Conservation (phyloP, 176 grass and related monocot genomes). For the Microstegium vimineum region DNA sequence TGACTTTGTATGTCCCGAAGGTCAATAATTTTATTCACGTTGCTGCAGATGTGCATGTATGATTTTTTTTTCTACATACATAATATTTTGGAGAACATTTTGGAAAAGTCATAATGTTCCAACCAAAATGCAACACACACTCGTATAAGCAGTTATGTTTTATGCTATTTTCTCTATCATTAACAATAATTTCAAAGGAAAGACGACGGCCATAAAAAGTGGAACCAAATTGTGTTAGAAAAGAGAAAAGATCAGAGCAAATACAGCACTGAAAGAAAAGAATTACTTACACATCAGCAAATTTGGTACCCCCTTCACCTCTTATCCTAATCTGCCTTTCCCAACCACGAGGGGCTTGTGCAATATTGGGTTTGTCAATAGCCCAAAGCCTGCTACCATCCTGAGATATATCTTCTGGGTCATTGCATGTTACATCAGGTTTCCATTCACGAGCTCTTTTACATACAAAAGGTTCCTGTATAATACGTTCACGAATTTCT, state of each 20-base stretch:
- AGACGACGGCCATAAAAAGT: neutral
- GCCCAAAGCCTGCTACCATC: conserved; percentile 96
- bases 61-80: neutral
- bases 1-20: neutral
- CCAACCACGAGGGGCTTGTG: conserved; percentile 81
- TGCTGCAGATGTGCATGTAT: neutral
- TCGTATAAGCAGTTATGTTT: neutral
- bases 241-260: conserved; percentile 21
- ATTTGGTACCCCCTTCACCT: conserved; percentile 93
- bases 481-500: conserved; percentile 80
- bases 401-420: conserved; percentile 90
- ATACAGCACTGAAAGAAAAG: conserved; percentile 11
- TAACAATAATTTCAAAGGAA: neutral
- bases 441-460: conserved; percentile 77
- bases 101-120: neutral
- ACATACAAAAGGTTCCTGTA: conserved; percentile 79
- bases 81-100: neutral
- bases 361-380: conserved; percentile 96
- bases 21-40: neutral
- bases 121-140: neutral
- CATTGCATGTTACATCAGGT: conserved; percentile 61
- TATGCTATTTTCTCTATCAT: neutral
- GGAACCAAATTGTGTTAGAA: neutral
- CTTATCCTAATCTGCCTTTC: conserved; percentile 93
- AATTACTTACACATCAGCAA: conserved; percentile 86